Evolutionary conservation across 768 basidiomycete genomes (phyloP), one percentile per base, ranked within the genome.

Genomic region (Lentinula boryana): DNA sequence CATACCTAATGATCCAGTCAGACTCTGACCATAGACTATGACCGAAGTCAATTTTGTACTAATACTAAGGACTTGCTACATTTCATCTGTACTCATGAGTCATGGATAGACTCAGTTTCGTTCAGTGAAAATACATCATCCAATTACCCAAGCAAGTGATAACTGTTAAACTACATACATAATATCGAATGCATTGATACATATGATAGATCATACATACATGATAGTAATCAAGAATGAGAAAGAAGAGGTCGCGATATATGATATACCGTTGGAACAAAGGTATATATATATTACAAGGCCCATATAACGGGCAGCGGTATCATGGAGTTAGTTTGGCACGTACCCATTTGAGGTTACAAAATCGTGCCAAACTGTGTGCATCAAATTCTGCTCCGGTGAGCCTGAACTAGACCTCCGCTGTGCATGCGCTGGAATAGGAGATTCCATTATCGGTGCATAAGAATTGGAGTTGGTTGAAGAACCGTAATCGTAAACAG

Each of bases 401-500:
- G 85, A 84, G 18, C 82, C 83, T 1, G 86, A 83, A 3, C 76
- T 70, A 52, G 73, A 70, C 56, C 74, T 68, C 13, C 48, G 10
- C 36, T 74, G 71, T 58, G 74, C 69, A 62, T 77, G 74, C 8
- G 65, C 63, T 44, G 76, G 69, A 62, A 76, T 60, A 6, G 76
- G 74, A 46, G 76, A 66, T 57, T 82, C 76, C 36, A 80, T 63
- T 71, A 79, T 69, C 60, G 75, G 70, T 60, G 70, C 60, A 58
- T 71, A 54, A 32, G 46, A 63, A 63, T 70, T 68, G 66, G 73
- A 67, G 55, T 67, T 62, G 64, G 71, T 68, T 46, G 69, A 72
- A 64, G 77, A 72, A 21, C 77, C 80, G 68, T 90, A 89, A 68
- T 89, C 88, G 65, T 87, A 89, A 35, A 89, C 88, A 1, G 87